Evolutionary conservation across 495 filamentous ascomycete species (phyloP).

Genomic region (Trichoderma virens): DNA sequence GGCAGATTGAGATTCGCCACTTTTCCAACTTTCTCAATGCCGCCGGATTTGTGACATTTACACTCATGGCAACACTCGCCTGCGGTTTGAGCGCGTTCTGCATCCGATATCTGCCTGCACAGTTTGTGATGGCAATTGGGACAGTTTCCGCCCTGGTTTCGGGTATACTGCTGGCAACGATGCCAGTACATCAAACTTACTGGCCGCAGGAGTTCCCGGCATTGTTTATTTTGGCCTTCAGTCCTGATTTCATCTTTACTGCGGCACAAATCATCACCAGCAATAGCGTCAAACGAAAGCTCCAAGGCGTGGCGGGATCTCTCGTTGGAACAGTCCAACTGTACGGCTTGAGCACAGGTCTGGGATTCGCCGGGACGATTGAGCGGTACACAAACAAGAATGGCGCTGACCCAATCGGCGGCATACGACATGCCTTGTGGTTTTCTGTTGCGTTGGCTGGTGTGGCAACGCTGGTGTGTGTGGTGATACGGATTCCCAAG

Average conservation of each 20-base stretch:
- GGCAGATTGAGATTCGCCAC: background rate
- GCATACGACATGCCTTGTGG: background rate
- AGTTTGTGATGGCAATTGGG: constrained; percentile 45
- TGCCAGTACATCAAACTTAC: constrained; percentile 42
- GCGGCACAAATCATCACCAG: constrained; percentile 49
- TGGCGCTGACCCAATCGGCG: background rate
- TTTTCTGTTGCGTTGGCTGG: background rate
- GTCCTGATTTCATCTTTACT: constrained; percentile 44
- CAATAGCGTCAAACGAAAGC: constrained; percentile 38
- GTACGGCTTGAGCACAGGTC: constrained; percentile 26
- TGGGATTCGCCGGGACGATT: background rate
- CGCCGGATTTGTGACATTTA: background rate
- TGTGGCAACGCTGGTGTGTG: background rate
- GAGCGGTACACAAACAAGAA: background rate
- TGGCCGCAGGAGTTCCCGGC: constrained; percentile 47
- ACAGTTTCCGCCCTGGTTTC: constrained; percentile 30
- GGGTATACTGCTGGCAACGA: constrained; percentile 37
- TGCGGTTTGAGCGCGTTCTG: background rate
- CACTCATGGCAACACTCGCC: background rate
- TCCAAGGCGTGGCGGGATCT: constrained; percentile 44
- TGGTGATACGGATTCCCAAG: background rate
- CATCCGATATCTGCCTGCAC: constrained; percentile 28
- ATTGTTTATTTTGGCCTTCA: constrained; percentile 35
- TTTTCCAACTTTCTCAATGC: background rate
- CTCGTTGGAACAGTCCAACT: constrained; percentile 40